phyloP scores from a whole-genome alignment of 1,284 basidiomycete species.

The Ceratobasidium sp. region DNA sequence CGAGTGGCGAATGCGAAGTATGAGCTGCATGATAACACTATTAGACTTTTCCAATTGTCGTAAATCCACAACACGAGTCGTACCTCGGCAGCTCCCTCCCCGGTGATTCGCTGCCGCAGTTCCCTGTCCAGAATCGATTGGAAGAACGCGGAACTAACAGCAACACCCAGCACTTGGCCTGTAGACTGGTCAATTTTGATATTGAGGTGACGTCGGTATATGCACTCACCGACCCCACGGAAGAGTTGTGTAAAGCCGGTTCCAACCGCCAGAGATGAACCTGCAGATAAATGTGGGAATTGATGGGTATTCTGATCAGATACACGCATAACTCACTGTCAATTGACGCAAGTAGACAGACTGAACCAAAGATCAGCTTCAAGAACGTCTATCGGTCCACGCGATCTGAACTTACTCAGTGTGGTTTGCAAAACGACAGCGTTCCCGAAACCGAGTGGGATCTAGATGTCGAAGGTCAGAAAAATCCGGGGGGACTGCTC shows the following conservation, averaged over 20 bases:
- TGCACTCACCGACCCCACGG: constrained; percentile 72
- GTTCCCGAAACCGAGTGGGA: constrained; percentile 82
- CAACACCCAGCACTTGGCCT: constrained; percentile 89
- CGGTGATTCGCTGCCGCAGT: constrained; percentile 72
- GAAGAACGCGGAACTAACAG: constrained; percentile 83
- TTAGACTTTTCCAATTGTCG: not conserved
- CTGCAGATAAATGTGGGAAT: constrained; percentile 54
- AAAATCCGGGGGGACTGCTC: constrained; percentile 47
- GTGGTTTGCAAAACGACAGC: constrained; percentile 85
- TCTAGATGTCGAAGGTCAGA: constrained; percentile 58
- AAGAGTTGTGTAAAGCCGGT: constrained; percentile 87
- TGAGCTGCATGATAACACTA: constrained; percentile 62
- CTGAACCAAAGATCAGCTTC: constrained; percentile 57
- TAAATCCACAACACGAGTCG: constrained; percentile 33
- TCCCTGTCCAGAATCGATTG: constrained; percentile 76
- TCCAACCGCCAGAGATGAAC: constrained; percentile 78
- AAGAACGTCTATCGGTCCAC: constrained; percentile 17
- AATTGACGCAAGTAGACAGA: constrained; percentile 79
- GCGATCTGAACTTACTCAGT: constrained; percentile 68
- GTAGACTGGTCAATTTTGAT: constrained; percentile 44
- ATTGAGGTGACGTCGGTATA: not conserved
- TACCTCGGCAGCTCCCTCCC: constrained; percentile 72
- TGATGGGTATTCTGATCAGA: not conserved
- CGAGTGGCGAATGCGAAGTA: constrained; percentile 78
- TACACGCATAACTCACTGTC: constrained; percentile 63